Conservation (phyloP, 2,329 filamentous ascomycete genomes). For the Lasiodiplodia citricola region DNA sequence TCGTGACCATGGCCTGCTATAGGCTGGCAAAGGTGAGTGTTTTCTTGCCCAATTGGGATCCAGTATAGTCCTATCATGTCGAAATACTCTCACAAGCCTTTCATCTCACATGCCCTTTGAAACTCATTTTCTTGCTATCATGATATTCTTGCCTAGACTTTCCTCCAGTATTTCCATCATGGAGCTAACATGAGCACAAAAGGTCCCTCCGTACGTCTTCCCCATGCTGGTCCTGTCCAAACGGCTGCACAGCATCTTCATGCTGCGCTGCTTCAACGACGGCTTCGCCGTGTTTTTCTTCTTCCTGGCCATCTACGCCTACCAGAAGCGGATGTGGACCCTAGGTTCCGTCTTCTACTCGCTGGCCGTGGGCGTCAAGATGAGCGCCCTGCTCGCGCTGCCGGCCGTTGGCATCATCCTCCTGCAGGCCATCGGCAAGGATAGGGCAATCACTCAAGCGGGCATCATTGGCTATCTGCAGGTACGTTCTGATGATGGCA, state of each 20-base stretch:
- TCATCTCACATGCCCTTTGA: background rate
- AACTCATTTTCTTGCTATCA: background rate
- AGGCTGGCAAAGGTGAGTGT: slow-evolving; percentile 67
- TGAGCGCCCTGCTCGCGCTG: slow-evolving; percentile 83
- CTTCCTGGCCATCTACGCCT: slow-evolving; percentile 78
- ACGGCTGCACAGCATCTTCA: slow-evolving; percentile 88
- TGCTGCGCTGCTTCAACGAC: slow-evolving; percentile 95
- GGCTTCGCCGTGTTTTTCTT: slow-evolving; percentile 85
- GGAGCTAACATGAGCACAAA: background rate
- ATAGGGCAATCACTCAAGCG: slow-evolving; percentile 69
- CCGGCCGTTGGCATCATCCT: slow-evolving; percentile 81
- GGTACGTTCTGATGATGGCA: slow-evolving; percentile 54
- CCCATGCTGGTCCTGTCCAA: slow-evolving; percentile 88
- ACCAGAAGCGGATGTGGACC: slow-evolving; percentile 77
- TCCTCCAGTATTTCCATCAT: background rate
- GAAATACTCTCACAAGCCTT: background rate
- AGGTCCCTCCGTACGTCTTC: slow-evolving; percentile 86
- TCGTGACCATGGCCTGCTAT: slow-evolving; percentile 83
- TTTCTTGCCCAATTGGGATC: background rate
- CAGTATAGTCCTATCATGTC: slow-evolving; percentile 27
- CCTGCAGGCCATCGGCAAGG: slow-evolving; percentile 73
- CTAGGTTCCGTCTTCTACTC: slow-evolving; percentile 75
- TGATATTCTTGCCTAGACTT: too few relatives aligned
- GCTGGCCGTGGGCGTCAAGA: slow-evolving; percentile 88
- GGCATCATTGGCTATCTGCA: slow-evolving; percentile 80